Base-by-base conservation (phyloP, 1,139 yeast genomes). In the Sugiyamaella paludigena region DNA sequence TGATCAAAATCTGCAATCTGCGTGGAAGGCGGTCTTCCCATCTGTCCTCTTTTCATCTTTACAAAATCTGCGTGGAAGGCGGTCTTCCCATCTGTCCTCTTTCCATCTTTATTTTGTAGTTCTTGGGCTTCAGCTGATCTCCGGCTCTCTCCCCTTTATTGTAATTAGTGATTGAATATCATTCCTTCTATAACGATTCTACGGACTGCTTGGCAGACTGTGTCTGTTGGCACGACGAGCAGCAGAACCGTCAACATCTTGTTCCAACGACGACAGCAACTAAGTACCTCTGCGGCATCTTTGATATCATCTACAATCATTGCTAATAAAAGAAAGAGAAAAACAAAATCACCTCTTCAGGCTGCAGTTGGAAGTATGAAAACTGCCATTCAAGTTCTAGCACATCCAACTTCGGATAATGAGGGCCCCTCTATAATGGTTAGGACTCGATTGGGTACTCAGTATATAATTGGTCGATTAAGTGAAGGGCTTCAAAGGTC, bases 401-500 rank as follows among this genome's bases (percentile, higher is more conserved):
- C 57, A 16, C 87, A 83, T 61, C 79, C 80, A 29, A 80, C 86
- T 0, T 69, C 75, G 45, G 91, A 84, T 54, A 74, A 81, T 1
- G 67, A 70, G 33, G 81, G 79, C 49, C 91, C 94, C 0, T 67
- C 83, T 16, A 58, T 86, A 11, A 67, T 81, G 65, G 64, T 86
- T 10, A 76, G 73, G 45, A 69, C 78, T 0, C 65, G 66, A 2
- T 70, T 68, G 53, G 79, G 92, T 9, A 75, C 76, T 45, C 72
- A 83, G 51, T 87, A 83, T 59, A 68, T 89, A 40, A 78, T 92
- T 63, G 98, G 98, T 1, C 81, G 83, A 49, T 68, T 87, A 2
- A 80, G 94, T 4, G 97, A 89, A 63, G 98, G 98, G 1, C 70
- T 89, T 0, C 98, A 92, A 64, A 73, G 98, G 57, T 65, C 81